phyloP scores from a whole-genome alignment of 768 basidiomycete genomes.

The Astraeus odoratus region DNA sequence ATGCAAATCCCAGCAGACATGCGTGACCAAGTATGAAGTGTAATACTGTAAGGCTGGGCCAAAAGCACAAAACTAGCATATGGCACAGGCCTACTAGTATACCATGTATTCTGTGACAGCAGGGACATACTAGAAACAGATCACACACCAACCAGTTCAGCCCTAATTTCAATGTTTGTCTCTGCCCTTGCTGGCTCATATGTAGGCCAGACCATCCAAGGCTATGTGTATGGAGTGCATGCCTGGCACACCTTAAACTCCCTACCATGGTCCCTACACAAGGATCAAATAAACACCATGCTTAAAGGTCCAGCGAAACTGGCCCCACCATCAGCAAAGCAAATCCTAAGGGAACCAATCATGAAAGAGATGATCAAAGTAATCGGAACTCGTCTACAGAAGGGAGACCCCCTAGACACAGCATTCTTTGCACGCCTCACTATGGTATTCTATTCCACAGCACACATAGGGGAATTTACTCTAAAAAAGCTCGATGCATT shows the following conservation, averaged over 20 bases:
- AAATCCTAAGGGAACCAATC: constrained; percentile 11
- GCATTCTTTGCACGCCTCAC: constrained; percentile 18
- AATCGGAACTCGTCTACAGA: neutral
- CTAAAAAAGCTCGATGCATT: constrained; percentile 9
- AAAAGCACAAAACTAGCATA: constrained; percentile 29
- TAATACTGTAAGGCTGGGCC: constrained; percentile 19
- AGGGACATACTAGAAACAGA: too few relatives aligned
- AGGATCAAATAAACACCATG: constrained; percentile 19
- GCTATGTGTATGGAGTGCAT: constrained; percentile 10
- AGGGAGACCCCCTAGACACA: neutral
- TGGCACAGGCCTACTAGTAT: constrained; percentile 31
- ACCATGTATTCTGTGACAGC: too few relatives aligned
- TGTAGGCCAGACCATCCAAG: too few relatives aligned
- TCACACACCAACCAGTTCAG: too few relatives aligned
- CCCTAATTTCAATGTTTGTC: too few relatives aligned
- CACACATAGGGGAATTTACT: constrained; percentile 17
- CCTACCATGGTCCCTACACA: constrained; percentile 10
- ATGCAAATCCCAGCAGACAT: too few relatives aligned
- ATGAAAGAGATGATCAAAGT: neutral
- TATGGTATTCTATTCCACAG: constrained; percentile 11
- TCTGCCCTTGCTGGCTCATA: too few relatives aligned
- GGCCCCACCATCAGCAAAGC: constrained; percentile 19
- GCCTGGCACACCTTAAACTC: constrained; percentile 17
- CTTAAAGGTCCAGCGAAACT: constrained; percentile 12
- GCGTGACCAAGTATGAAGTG: too few relatives aligned